These are phyloP conservation scores for Suhomyces wounanorum DNA, from an alignment of 1,139 yeast genomes.

Conservation along the genomic window DNA sequence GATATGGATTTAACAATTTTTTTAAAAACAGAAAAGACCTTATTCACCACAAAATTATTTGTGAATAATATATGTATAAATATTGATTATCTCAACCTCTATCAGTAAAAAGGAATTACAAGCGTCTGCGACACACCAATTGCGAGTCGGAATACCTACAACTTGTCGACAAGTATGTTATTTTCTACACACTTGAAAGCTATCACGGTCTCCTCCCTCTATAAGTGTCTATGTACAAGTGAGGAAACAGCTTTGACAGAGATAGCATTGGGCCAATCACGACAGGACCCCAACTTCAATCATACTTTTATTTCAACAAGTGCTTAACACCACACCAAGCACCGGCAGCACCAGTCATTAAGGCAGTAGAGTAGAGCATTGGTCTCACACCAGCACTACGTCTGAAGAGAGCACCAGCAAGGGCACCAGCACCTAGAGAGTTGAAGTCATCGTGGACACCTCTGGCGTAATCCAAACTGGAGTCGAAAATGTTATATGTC, in stretches of 20 bases:
- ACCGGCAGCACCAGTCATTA: slow-evolving; percentile 90
- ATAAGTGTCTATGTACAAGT: slow-evolving; percentile 14
- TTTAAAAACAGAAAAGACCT: not conserved
- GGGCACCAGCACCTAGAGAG: slow-evolving; percentile 85
- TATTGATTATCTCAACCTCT: not conserved
- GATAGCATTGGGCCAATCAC: not conserved
- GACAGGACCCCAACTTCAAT: not conserved
- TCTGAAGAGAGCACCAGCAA: slow-evolving; percentile 90
- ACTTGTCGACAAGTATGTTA: not conserved
- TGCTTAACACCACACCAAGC: slow-evolving; percentile 88
- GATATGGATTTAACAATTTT: not conserved
- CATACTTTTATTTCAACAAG: slow-evolving; percentile 22
- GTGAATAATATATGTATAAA: not conserved
- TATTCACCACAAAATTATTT: not conserved
- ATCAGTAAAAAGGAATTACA: not conserved
- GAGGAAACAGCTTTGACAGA: slow-evolving; percentile 6
- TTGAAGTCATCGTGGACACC: slow-evolving; percentile 87
- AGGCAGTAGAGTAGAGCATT: slow-evolving; percentile 81
- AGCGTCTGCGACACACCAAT: slow-evolving; percentile 1
- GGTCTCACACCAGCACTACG: slow-evolving; percentile 84
- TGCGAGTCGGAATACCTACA: slow-evolving; percentile 6
- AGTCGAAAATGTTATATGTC: slow-evolving; percentile 81
- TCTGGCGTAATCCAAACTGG: slow-evolving; percentile 74
- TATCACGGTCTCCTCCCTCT: slow-evolving; percentile 11
- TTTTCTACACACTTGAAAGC: not conserved